Evolutionary conservation across 768 basidiomycete species (phyloP), one percentile per base, ranked within the genome.

Genomic region (Trametes maxima): DNA sequence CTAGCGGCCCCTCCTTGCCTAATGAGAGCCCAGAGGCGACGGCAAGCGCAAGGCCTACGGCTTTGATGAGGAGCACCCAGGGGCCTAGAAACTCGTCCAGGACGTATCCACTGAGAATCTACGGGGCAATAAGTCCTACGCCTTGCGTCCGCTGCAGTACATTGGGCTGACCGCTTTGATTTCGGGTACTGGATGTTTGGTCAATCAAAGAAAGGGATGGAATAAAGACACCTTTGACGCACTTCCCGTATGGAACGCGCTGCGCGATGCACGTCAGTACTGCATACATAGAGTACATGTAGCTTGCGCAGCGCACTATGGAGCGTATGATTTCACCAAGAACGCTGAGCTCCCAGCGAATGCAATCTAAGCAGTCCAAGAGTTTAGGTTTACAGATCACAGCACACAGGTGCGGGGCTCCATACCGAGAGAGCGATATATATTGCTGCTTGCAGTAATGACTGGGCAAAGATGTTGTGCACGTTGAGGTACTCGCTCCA

Each of bases 1-100:
- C 90, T 33, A 95, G 76, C 4, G 92, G 93, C 0, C 92, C 93
- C 85, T 94, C 92, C 76, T 94, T 94, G 21, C 92, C 92, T 24
- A 95, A 76, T 1, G 90, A 92, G 17, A 95, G 78, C 0, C 93
- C 93, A 4, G 91, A 93, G 0, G 90, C 92, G 14, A 95, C 93
- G 1, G 90, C 81, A 5, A 96, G 81, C 1, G 92, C 89, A 44
- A 95, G 79, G 14, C 93, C 93, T 35, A 94, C 75, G 0, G 87
- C 84, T 71, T 96, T 96, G 67, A 92, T 92, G 49, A 94, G 77
- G 25, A 96, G 79, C 0, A 90, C 94, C 88, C 92, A 92, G 1
- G 86, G 84, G 10, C 89, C 85, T n/a, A 96, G 80, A 73, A 93
- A 94, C 1, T 88, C 84, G 67, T 94, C 90, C 44, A 96, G 85